These are phyloP conservation scores for Echinochloa phyllopogon DNA, from an alignment of 176 grass and related monocot species.

Conservation along the genomic window DNA sequence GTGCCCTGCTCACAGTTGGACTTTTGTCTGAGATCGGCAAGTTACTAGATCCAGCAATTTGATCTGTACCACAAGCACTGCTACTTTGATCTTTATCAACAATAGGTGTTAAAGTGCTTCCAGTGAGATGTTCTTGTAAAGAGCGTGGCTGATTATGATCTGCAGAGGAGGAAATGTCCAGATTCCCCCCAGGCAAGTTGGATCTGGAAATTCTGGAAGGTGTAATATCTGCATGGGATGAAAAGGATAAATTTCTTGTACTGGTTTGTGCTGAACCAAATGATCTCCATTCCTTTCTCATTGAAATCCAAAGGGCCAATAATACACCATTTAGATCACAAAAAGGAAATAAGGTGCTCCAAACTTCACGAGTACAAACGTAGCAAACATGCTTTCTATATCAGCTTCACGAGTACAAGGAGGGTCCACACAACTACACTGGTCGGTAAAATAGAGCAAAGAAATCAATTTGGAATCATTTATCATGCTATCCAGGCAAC, in stretches of 20 bases:
- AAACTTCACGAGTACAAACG: conserved; percentile 29
- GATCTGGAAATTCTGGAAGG: conserved; percentile 39
- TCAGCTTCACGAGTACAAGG: conserved; percentile 30
- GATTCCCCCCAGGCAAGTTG: conserved; percentile 21
- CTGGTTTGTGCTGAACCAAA: conserved; percentile 16
- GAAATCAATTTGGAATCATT: conserved; percentile 16
- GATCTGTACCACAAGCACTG: conserved; percentile 21
- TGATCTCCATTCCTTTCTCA: conserved; percentile 14
- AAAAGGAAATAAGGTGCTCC: conserved; percentile 33
- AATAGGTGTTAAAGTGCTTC: conserved; percentile 27
- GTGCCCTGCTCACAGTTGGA: conserved; percentile 24
- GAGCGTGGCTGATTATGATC: conserved; percentile 33
- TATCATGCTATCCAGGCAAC: conserved; percentile 19
- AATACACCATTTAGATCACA: conserved; percentile 11
- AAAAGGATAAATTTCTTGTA: conserved; percentile 36
- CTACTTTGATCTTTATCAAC: conserved; percentile 29
- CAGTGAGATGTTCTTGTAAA: conserved; percentile 43
- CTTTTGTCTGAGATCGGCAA: conserved; percentile 30
- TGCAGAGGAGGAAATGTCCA: conserved; percentile 24
- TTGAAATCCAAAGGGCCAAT: conserved; percentile 30
- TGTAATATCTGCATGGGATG: conserved; percentile 47
- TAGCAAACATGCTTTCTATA: conserved; percentile 13
- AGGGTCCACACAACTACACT: conserved; percentile 26
- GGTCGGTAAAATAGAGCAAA: conserved; percentile 27
- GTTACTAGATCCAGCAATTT: conserved; percentile 26